Percentiles rank a stretch among this genome's conserved stretches.
These are phyloP conservation scores for Calonectria hawksworthii DNA, from an alignment of 2,329 filamentous ascomycete species.

Conservation along the genomic window DNA sequence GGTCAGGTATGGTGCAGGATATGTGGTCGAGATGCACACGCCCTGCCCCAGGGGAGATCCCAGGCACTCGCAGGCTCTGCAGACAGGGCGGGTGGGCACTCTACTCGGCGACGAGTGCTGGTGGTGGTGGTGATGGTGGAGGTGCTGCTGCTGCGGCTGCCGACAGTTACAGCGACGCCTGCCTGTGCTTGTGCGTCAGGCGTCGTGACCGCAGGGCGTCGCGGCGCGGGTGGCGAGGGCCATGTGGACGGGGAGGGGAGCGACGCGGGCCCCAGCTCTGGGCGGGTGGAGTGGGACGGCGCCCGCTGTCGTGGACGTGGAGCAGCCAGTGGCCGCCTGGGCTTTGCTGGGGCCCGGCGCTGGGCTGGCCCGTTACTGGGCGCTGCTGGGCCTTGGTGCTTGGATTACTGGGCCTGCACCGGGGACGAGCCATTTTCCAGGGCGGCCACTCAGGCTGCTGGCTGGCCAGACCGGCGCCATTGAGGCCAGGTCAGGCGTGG, in stretches of 20 bases:
- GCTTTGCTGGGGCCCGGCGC: background rate
- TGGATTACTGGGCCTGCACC: background rate
- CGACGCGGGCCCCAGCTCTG: too few relatives aligned
- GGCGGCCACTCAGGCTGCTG: slow-evolving; percentile 21
- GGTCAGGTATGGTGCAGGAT: too few relatives aligned
- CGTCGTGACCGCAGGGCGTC: background rate
- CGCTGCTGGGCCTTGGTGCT: background rate
- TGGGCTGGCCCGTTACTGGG: background rate
- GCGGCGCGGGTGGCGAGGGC: background rate
- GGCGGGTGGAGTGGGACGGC: background rate
- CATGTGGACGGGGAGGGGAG: background rate
- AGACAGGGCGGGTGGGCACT: background rate
- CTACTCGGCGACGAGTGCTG: background rate
- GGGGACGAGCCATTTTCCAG: slow-evolving; percentile 23
- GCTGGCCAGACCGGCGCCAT: background rate
- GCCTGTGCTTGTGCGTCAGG: slow-evolving; percentile 8
- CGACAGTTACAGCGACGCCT: background rate
- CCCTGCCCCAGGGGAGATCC: background rate
- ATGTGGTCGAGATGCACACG: too few relatives aligned
- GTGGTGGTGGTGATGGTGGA: too few relatives aligned
- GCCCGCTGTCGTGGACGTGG: slow-evolving; percentile 3
- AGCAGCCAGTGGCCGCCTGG: background rate
- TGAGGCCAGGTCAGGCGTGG: slow-evolving; percentile 25
- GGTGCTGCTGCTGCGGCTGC: background rate
- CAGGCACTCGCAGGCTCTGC: background rate